Conservation (phyloP, 345 rosid species). For the Eucalyptus cloeziana region DNA sequence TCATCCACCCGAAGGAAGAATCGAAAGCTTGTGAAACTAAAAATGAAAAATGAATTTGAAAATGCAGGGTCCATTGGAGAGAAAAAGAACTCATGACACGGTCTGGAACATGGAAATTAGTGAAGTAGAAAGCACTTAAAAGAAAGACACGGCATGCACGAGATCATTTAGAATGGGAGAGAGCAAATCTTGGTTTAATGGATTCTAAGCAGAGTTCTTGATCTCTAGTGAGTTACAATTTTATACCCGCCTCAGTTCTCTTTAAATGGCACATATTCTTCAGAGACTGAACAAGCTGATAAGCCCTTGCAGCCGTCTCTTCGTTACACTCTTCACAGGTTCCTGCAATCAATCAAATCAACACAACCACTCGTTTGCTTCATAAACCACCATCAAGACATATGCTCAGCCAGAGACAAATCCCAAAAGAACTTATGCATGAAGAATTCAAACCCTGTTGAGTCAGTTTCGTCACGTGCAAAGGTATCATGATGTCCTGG, state of each 20-base stretch:
- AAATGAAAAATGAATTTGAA: neutral
- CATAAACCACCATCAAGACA: neutral
- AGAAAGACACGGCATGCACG: neutral
- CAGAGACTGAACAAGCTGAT: conserved; percentile 34
- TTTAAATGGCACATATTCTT: conserved; percentile 50
- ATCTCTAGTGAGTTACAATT: neutral
- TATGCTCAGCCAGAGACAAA: neutral
- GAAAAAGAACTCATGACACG: neutral
- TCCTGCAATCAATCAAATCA: conserved; percentile 1
- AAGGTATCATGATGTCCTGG: conserved; percentile 59
- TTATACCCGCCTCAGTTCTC: conserved; percentile 60
- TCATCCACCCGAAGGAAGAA: neutral
- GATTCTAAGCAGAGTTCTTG: neutral
- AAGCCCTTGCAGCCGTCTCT: conserved; percentile 33
- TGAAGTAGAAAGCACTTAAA: neutral
- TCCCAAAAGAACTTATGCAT: neutral
- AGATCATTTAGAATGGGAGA: neutral
- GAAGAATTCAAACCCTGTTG: conserved; percentile 22
- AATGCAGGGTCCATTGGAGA: neutral
- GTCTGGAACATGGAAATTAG: neutral
- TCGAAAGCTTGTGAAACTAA: neutral
- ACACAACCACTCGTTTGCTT: neutral
- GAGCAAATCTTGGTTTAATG: neutral
- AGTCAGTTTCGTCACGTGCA: conserved; percentile 46
- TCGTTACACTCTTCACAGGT: conserved; percentile 18